Percentiles rank a stretch among this genome's conserved stretches.
Conservation (phyloP, 2,329 filamentous ascomycete species). For the Phialocephala subalpina region DNA sequence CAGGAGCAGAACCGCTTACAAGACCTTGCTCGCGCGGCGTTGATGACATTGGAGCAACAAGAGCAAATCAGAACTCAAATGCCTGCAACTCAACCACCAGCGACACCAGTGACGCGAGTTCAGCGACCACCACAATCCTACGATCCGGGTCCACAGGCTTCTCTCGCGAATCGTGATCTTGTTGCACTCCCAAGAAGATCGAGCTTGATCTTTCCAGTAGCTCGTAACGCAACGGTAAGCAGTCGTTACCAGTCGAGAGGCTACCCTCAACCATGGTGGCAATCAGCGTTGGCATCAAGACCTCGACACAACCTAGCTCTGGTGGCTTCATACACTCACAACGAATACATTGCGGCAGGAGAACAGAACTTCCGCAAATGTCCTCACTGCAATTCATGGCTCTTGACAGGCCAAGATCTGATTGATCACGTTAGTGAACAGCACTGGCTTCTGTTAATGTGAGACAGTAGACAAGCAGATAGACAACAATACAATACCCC, state of each 20-base stretch:
- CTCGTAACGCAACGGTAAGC: not conserved
- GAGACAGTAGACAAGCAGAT: too few species aligned
- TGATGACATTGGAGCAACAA: not conserved
- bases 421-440: not conserved
- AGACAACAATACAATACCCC: too few species aligned
- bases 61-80: not conserved
- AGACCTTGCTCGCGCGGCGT: too few species aligned
- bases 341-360: too few species aligned
- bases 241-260: not conserved
- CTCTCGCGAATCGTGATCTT: too few species aligned
- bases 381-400: not conserved
- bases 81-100: not conserved
- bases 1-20: too few species aligned
- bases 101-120: not conserved
- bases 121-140: too few species aligned
- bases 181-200: not conserved
- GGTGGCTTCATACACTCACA: too few species aligned
- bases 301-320: too few species aligned
- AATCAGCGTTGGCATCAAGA: too few species aligned
- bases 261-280: too few species aligned
- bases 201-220: not conserved
- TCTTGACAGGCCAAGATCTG: not conserved
- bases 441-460: not conserved
- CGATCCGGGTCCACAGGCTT: too few species aligned
- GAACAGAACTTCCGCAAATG: not conserved